Conservation (phyloP, 805 yeast species). For the Barnettozyma vustinii region DNA sequence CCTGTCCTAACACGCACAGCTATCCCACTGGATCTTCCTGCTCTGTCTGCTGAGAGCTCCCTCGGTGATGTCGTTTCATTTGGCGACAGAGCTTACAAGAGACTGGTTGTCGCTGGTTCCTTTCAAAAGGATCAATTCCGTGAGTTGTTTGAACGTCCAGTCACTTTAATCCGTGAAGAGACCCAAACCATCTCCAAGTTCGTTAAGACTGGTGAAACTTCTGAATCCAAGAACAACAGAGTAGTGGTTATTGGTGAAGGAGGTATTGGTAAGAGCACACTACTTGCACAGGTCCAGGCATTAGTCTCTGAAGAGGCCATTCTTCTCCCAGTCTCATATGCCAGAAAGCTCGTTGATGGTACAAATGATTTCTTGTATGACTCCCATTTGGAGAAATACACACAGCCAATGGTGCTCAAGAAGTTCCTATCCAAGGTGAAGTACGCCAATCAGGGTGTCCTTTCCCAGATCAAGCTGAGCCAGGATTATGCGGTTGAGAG, state of each 20-base stretch:
- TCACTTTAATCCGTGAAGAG: conserved; percentile 50
- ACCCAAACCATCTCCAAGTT: conserved; percentile 38
- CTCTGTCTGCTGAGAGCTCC: conserved; percentile 13
- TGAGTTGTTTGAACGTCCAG: conserved; percentile 58
- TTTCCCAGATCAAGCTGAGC: conserved; percentile 31
- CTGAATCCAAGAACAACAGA: conserved; percentile 40
- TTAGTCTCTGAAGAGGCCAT: conserved; percentile 42
- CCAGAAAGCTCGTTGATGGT: conserved; percentile 64
- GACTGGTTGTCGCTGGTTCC: conserved; percentile 50
- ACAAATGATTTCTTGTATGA: conserved; percentile 61
- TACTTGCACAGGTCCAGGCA: conserved; percentile 65
- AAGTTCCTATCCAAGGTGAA: conserved; percentile 49
- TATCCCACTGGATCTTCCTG: conserved; percentile 15
- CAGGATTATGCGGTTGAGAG: conserved; percentile 30
- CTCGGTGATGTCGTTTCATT: conserved; percentile 35
- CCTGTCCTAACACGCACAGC: conserved; percentile 29
- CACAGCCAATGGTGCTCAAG: conserved; percentile 75
- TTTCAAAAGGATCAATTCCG: conserved; percentile 64
- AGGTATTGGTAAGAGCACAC: conserved; percentile 77
- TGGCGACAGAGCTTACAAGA: conserved; percentile 32
- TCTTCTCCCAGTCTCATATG: conserved; percentile 59
- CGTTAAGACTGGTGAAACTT: conserved; percentile 28
- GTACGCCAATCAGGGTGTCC: conserved; percentile 37
- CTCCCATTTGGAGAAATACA: conserved; percentile 42
- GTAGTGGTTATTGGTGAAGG: conserved; percentile 57